Evolutionary conservation across 192 early-diverging fungal species (phyloP), one percentile per base, ranked within the genome.

Genomic region (Coemansia sp.): DNA sequence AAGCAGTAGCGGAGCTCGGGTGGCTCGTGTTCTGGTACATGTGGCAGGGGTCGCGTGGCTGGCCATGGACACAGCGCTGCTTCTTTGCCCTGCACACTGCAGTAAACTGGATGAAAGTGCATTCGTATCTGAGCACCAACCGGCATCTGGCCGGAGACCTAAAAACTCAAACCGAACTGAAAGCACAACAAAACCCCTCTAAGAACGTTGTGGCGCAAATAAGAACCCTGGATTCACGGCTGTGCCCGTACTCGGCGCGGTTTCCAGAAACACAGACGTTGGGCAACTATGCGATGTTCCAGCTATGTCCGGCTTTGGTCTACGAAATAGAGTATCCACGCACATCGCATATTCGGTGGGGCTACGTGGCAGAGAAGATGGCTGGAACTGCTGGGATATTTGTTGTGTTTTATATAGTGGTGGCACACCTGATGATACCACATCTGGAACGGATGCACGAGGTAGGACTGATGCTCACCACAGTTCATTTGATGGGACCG

Each of bases 31-130:
- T 69, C 21, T 80, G 79, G 50, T 81, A 86, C 38, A 63, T 52
- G 9, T 90, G 87, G 86, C 68, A 78, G 44, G 75, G 61, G 26
- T 48, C 72, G 51, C 80, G 82, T 53, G 81, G 89, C 35, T 94
- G 92, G 92, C 85, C 84, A 13, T 94, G 93, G 92, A 86, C 92
- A 8, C 93, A 98, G 70, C 84, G 85, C 6, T 89, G 90, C 43
- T 92, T 87, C 40, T 91, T 96, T 68, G 81, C 83, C 0, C 73
- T 96, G 28, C 96, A 98, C 66, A 82, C 87, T 2, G 90, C 92
- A 38, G 85, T 91, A 13, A 95, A 94, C 86, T 81, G 96, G 68
- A 93, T 98, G 93, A 98, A 98, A 63, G 83, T 92, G 62, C 91
- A 94, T 65, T 94, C 94, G n/a, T 98, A 98, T 60, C 83, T 87